Percentiles rank a stretch among this genome's conserved stretches.
Evolutionary conservation across 768 basidiomycete genomes (phyloP).

Genomic region (Termitomyces eurrhizus): DNA sequence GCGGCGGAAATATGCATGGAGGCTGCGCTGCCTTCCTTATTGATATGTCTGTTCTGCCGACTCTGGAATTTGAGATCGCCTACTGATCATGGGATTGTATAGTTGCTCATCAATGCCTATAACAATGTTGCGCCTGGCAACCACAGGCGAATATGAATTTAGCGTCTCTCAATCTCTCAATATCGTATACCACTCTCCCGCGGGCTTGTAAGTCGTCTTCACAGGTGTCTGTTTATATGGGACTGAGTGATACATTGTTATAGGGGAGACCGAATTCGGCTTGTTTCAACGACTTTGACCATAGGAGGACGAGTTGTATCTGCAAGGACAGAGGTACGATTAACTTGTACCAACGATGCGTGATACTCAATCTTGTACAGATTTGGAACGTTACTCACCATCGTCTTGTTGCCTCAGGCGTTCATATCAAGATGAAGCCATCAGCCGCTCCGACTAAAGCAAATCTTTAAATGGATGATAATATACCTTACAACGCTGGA

Average conservation of each 20-base stretch:
- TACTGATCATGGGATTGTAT: not conserved
- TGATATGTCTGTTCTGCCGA: constrained; percentile 37
- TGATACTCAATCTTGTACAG: constrained; percentile 23
- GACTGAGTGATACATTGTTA: not conserved
- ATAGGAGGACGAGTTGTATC: constrained; percentile 45
- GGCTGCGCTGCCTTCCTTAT: constrained; percentile 52
- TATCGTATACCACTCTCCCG: constrained; percentile 56
- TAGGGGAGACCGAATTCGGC: constrained; percentile 47
- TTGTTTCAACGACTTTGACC: constrained; percentile 49
- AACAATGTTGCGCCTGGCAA: constrained; percentile 27
- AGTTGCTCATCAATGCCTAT: constrained; percentile 49
- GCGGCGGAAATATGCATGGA: constrained; percentile 44
- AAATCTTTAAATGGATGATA: constrained; percentile 15
- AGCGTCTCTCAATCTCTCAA: constrained; percentile 52
- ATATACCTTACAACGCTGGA: not conserved
- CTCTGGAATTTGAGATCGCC: not conserved
- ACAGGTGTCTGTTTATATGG: not conserved
- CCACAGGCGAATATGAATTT: constrained; percentile 16
- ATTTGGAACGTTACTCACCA: constrained; percentile 54
- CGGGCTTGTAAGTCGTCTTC: not conserved
- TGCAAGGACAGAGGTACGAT: constrained; percentile 44
- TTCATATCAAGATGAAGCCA: constrained; percentile 53
- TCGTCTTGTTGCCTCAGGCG: constrained; percentile 50
- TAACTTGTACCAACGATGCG: not conserved
- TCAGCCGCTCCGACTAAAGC: constrained; percentile 27